These are phyloP conservation scores for Blastobotrys buckinghamii DNA, from an alignment of 1,139 yeast species.

Conservation along the genomic window DNA sequence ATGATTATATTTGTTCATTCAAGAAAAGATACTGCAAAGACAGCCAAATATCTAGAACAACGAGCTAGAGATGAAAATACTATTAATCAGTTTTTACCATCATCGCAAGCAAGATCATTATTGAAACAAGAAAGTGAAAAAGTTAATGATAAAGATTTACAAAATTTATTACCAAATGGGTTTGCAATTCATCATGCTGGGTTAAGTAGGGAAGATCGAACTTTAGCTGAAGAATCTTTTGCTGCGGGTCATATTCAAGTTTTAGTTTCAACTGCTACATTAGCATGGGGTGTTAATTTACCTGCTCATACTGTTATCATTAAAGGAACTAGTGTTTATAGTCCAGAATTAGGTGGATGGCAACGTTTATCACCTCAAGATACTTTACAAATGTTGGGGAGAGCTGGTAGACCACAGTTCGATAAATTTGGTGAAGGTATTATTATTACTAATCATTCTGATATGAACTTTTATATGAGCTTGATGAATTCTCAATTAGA, in stretches of 20 bases:
- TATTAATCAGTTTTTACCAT: conserved; percentile 40
- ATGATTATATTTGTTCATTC: conserved; percentile 90
- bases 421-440: conserved; percentile 93
- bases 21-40: conserved; percentile 80
- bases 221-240: conserved; percentile 76
- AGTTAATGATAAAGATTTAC: conserved; percentile 49
- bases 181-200: conserved; percentile 97
- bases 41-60: conserved; percentile 70
- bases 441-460: conserved; percentile 81
- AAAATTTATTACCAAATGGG: conserved; percentile 61
- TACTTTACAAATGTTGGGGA: conserved; percentile 86
- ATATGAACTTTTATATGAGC: conserved; percentile 83
- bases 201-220: conserved; percentile 63
- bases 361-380: conserved; percentile 89
- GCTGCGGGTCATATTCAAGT: conserved; percentile 81
- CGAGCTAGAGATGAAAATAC: conserved; percentile 54
- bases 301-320: conserved; percentile 96
- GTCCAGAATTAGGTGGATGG: conserved; percentile 89
- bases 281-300: conserved; percentile 98
- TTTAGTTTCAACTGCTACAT: conserved; percentile 87
- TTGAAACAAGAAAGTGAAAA: conserved; percentile 57
- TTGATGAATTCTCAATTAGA: conserved; percentile 86
- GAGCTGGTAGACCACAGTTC: conserved; percentile 96
- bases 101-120: conserved; percentile 56
- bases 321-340: conserved; percentile 90